phyloP scores from a whole-genome alignment of 495 filamentous ascomycete species.

The Glarea lozoyensis region DNA sequence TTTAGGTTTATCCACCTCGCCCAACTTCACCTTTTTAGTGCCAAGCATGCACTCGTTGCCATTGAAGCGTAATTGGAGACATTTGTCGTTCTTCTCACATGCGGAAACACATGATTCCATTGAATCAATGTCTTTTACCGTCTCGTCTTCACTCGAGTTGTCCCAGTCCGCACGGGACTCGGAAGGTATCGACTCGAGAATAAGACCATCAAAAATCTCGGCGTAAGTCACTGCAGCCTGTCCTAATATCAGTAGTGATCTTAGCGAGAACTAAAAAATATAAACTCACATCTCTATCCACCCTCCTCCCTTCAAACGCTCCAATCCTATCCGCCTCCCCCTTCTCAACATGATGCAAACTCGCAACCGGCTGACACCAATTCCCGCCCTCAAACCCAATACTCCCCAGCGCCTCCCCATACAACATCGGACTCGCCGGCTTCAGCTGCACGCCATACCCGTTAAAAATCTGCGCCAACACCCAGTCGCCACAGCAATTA shows the following conservation, averaged over 20 bases:
- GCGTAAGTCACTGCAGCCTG: conserved; percentile 1
- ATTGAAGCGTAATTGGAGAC: conserved; percentile 3
- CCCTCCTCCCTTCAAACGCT: conserved; percentile 34
- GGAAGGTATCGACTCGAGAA: neutral
- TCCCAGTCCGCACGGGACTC: conserved; percentile 4
- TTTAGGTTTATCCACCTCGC: neutral
- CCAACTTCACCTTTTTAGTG: neutral
- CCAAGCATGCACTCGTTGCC: conserved; percentile 3
- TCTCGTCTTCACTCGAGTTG: neutral
- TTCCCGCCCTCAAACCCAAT: conserved; percentile 39
- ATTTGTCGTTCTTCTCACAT: conserved; percentile 3
- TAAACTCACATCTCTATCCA: conserved; percentile 1
- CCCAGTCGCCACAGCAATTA: conserved; percentile 62
- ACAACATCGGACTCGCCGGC: conserved; percentile 44
- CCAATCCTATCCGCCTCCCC: conserved; percentile 44
- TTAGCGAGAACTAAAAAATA: neutral
- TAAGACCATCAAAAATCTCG: conserved; percentile 3
- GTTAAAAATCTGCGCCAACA: conserved; percentile 48
- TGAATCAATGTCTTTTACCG: neutral
- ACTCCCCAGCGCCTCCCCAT: conserved; percentile 41
- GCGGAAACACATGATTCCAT: conserved; percentile 1
- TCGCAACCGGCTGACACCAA: conserved; percentile 53
- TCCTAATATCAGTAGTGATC: neutral
- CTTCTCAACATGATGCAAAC: conserved; percentile 51
- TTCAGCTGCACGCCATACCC: conserved; percentile 42